phyloP scores from a whole-genome alignment of 1,284 basidiomycete genomes.

The Sphaerobolus stellatus region DNA sequence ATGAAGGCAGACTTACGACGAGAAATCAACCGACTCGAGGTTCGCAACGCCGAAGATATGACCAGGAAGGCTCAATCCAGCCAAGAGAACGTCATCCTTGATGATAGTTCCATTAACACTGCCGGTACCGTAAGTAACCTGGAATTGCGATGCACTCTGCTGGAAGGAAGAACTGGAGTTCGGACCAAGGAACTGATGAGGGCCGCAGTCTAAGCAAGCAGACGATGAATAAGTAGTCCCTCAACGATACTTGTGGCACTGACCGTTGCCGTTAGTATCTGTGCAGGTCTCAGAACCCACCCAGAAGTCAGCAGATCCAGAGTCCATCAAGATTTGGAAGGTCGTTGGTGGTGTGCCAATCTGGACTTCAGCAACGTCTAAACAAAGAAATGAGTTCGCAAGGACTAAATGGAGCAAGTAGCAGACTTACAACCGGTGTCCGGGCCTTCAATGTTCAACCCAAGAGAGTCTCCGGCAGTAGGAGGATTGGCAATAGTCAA shows the following conservation, averaged over 20 bases:
- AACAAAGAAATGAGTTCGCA: constrained; percentile 22
- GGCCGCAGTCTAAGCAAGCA: constrained; percentile 36
- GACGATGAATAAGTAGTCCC: background rate
- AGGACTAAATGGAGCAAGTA: constrained; percentile 10
- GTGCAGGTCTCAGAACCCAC: constrained; percentile 60
- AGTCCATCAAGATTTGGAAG: constrained; percentile 81
- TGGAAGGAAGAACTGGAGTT: constrained; percentile 66
- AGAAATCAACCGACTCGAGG: constrained; percentile 65
- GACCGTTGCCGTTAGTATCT: constrained; percentile 48
- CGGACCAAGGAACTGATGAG: constrained; percentile 68
- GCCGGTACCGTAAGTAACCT: constrained; percentile 79
- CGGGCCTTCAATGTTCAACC: constrained; percentile 65
- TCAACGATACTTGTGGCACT: constrained; percentile 24
- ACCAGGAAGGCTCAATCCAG: constrained; percentile 57
- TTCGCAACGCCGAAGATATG: constrained; percentile 76
- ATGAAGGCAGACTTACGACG: constrained; percentile 24
- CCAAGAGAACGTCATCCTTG: constrained; percentile 67
- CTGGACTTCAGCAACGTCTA: constrained; percentile 61
- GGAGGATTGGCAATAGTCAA: constrained; percentile 55
- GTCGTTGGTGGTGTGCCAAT: constrained; percentile 75
- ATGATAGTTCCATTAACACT: constrained; percentile 65
- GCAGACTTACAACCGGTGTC: constrained; percentile 30
- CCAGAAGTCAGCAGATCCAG: constrained; percentile 86
- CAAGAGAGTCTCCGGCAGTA: constrained; percentile 59
- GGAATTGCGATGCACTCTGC: constrained; percentile 54